Percentiles rank a stretch among this genome's conserved stretches.
These are phyloP conservation scores for Sphaerulina populicola DNA, from an alignment of 2,329 filamentous ascomycete genomes.

Conservation along the genomic window DNA sequence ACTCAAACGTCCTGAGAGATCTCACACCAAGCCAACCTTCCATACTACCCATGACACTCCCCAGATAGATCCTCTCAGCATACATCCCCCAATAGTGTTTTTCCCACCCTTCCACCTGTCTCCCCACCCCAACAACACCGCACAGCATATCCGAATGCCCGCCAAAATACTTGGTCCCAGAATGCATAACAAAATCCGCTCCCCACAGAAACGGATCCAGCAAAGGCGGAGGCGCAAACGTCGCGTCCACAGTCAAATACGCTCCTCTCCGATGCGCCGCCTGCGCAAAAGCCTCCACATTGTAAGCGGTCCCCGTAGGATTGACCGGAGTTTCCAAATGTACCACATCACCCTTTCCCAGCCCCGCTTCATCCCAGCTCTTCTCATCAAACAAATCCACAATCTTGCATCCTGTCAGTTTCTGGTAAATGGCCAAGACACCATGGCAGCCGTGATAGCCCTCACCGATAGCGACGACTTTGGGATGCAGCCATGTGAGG, in stretches of 20 bases:
- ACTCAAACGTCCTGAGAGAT: slow-evolving; percentile 74
- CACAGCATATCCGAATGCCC: slow-evolving; percentile 91
- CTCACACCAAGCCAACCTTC: slow-evolving; percentile 89
- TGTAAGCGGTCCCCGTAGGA: slow-evolving; percentile 71
- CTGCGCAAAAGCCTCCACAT: slow-evolving; percentile 62
- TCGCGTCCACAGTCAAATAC: slow-evolving; percentile 75
- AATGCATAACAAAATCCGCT: slow-evolving; percentile 84
- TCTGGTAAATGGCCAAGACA: slow-evolving; percentile 63
- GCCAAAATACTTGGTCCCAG: slow-evolving; percentile 90
- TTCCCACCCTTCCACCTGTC: slow-evolving; percentile 44
- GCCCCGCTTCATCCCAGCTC: slow-evolving; percentile 50
- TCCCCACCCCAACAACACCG: slow-evolving; percentile 64
- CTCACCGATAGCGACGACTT: slow-evolving; percentile 68
- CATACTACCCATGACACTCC: slow-evolving; percentile 76
- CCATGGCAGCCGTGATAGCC: slow-evolving; percentile 95
- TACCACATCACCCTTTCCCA: slow-evolving; percentile 72
- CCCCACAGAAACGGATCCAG: slow-evolving; percentile 76
- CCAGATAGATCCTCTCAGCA: slow-evolving; percentile 66
- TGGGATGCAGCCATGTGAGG: slow-evolving; percentile 74
- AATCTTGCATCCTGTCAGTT: slow-evolving; percentile 65
- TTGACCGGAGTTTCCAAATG: slow-evolving; percentile 93
- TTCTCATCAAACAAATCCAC: slow-evolving; percentile 52
- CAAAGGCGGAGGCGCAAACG: slow-evolving; percentile 83
- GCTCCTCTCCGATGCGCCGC: slow-evolving; percentile 66
- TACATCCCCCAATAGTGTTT: slow-evolving; percentile 46